Evolutionary conservation across 2,329 filamentous ascomycete species (phyloP), one percentile per base, ranked within the genome.

Genomic region (Aureobasidium sp.): DNA sequence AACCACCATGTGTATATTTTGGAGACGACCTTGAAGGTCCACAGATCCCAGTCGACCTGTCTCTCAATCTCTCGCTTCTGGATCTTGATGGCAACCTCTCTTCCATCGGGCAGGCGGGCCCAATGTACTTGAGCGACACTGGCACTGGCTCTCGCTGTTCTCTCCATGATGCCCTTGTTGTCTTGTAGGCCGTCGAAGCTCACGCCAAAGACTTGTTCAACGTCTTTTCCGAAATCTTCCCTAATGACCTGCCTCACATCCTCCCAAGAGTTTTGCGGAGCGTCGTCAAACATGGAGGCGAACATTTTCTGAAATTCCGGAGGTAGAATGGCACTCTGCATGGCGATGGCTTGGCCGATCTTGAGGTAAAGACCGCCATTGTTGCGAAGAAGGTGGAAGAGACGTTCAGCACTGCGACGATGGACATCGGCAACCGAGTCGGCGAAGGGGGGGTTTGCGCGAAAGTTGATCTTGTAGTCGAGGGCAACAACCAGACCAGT

Each of bases 291-390:
- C 90, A 99, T 96, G 69, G 88, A 83, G 23, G 87, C 81, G 71
- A 99, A 99, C 91, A 96, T 97, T 69, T 87, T 86, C 77, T 96
- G 91, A 68, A 97, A 97, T 74, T 96, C 91, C 0, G 92, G 89
- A 27, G 94, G 94, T 63, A 99, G 77, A 27, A 97, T 86, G 0
- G 93, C 93, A 66, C 89, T 93, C 79, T 99, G 94, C 94, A 97
- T 97, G 15, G 93, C 94, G 66, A 99, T 93, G 4, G 94, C 94
- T 78, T 99, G 94, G 0, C 94, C 94, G 61, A 99, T 96, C 80
- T 99, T 99, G 70, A 97, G 80, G 71, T 97, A 99, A 19, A 99
- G 75, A 0, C 94, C 94, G 62, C 94, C 93, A 79, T 99, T 99
- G 60, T 83, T 78, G 27, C 89, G 82, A 65, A 97, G 79, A 64